Conservation (phyloP, 2,329 filamentous ascomycete species). For the Aspergillus puulaauensis region DNA sequence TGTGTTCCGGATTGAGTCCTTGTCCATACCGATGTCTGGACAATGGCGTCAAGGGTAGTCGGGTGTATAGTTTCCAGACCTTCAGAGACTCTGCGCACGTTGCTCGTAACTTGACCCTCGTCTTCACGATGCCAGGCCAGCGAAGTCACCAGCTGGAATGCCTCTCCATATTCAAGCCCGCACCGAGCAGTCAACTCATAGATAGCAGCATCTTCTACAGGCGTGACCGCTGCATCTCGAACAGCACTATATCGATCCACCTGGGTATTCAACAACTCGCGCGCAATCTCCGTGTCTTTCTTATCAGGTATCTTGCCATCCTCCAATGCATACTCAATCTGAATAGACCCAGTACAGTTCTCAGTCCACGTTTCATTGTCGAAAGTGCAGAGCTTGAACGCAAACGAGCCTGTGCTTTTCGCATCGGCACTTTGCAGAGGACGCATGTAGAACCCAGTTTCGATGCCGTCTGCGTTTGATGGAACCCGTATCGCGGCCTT, state of each 20-base stretch:
- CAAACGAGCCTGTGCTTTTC: neutral
- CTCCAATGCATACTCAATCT: neutral
- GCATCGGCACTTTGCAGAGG: neutral
- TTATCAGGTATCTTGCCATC: neutral
- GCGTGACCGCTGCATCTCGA: neutral
- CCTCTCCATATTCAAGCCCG: neutral
- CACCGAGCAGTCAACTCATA: neutral
- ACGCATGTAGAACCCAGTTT: neutral
- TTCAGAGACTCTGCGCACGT: neutral
- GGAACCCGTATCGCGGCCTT: neutral
- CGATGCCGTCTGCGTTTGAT: neutral
- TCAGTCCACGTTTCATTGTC: neutral
- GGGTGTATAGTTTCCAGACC: slow-evolving; percentile 8
- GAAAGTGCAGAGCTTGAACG: neutral
- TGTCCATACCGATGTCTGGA: slow-evolving; percentile 8
- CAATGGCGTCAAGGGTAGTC: slow-evolving; percentile 10
- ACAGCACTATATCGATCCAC: neutral
- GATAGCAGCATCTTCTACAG: neutral
- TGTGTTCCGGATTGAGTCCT: neutral
- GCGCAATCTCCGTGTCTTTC: neutral
- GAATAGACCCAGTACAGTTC: neutral
- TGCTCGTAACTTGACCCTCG: neutral
- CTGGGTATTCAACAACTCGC: neutral
- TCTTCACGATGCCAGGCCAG: neutral
- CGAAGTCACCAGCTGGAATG: neutral